Conservation (phyloP, 2,329 filamentous ascomycete genomes). For the Ascomycota sp. region DNA sequence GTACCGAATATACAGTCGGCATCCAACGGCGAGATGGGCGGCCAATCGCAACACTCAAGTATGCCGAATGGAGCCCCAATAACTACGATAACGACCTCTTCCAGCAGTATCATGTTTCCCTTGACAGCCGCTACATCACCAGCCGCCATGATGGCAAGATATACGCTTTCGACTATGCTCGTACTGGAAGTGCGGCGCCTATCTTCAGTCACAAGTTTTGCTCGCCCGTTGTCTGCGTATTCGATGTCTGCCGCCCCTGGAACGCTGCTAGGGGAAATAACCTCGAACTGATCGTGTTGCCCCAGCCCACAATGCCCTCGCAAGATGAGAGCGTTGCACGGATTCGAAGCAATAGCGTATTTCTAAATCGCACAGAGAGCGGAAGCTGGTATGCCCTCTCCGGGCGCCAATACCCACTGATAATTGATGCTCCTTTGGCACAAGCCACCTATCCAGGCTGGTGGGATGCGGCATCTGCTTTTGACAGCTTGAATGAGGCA, state of each 20-base stretch:
- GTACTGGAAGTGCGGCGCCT: slow-evolving; percentile 26
- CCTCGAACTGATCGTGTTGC: slow-evolving; percentile 62
- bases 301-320: slow-evolving; percentile 54
- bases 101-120: slow-evolving; percentile 57
- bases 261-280: slow-evolving; percentile 42
- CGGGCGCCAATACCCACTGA: slow-evolving; percentile 65
- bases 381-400: slow-evolving; percentile 92
- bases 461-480: slow-evolving; percentile 20
- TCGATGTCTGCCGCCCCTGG: slow-evolving; percentile 63
- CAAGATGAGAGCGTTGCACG: slow-evolving; percentile 27
- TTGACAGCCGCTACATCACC: slow-evolving; percentile 79
- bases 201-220: slow-evolving; percentile 50
- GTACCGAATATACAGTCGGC: slow-evolving; percentile 74
- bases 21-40: slow-evolving; percentile 60
- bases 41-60: slow-evolving; percentile 72
- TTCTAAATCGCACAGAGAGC: slow-evolving; percentile 68
- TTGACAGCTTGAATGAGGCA: slow-evolving; percentile 18
- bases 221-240: slow-evolving; percentile 68
- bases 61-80: slow-evolving; percentile 89
- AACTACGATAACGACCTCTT: slow-evolving; percentile 76
- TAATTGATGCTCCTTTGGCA: slow-evolving; percentile 43
- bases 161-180: slow-evolving; percentile 55
- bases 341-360: slow-evolving; percentile 45
- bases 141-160: slow-evolving; percentile 70
- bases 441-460: slow-evolving; percentile 24